Conservation (phyloP, 176 grass and related monocot species). For the Cymbopogon citratus region DNA sequence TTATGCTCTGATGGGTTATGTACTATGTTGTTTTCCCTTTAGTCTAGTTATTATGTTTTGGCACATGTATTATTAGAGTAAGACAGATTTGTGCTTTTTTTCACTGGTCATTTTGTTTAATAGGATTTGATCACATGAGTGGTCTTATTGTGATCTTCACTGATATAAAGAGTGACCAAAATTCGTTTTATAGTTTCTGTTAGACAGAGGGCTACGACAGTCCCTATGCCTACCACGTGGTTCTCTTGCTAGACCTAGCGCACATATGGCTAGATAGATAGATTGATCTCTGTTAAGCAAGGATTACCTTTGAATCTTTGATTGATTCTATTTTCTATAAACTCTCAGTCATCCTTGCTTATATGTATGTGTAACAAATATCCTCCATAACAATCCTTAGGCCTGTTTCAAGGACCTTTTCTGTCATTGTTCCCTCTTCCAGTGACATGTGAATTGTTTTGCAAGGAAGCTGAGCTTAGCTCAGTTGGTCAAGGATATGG, state of each 20-base stretch:
- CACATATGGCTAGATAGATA: not conserved
- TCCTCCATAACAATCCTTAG: not conserved
- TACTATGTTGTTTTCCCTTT: not conserved
- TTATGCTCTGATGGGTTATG: not conserved
- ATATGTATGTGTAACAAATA: not conserved
- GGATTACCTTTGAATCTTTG: not conserved
- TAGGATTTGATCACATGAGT: not conserved
- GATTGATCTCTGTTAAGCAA: not conserved
- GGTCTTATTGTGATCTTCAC: not conserved
- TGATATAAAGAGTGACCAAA: not conserved
- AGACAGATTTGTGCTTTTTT: not conserved
- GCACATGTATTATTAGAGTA: not conserved
- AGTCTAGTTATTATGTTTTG: not conserved
- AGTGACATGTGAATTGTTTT: not conserved
- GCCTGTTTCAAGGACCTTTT: not conserved
- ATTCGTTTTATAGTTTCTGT: not conserved
- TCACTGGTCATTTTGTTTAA: not conserved
- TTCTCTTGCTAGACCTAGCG: not conserved
- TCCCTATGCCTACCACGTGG: not conserved
- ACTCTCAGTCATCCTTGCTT: not conserved
- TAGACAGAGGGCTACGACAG: not conserved
- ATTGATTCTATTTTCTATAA: not conserved
- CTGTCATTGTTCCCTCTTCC: not conserved
- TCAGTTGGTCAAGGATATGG: not conserved
- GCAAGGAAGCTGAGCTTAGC: not conserved